Percentiles rank a stretch among this genome's conserved stretches.
These are phyloP conservation scores for Cordyceps javanica DNA, from an alignment of 2,329 filamentous ascomycete genomes.

Conservation along the genomic window DNA sequence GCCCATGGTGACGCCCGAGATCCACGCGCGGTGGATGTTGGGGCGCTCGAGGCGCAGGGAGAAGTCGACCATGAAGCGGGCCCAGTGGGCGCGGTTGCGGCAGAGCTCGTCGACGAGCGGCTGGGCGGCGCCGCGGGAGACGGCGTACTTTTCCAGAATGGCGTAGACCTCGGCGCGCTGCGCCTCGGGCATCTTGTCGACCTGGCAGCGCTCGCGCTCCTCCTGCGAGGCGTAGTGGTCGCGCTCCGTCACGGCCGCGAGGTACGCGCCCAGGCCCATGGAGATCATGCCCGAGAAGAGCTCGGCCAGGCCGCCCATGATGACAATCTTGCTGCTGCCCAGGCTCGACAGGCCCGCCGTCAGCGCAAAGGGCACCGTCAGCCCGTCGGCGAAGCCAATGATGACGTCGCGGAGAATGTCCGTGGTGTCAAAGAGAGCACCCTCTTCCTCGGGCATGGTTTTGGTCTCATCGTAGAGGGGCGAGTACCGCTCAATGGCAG, in stretches of 20 bases:
- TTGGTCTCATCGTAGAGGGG: slow-evolving; percentile 19
- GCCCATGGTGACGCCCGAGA: slow-evolving; percentile 60
- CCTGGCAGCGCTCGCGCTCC: slow-evolving; percentile 37
- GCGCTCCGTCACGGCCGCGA: slow-evolving; percentile 56
- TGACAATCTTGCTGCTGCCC: slow-evolving; percentile 59
- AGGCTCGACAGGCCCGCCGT: slow-evolving; percentile 65
- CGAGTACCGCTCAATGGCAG: slow-evolving; percentile 22
- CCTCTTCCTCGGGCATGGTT: slow-evolving; percentile 17
- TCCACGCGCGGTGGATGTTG: slow-evolving; percentile 37
- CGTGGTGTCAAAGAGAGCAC: slow-evolving; percentile 30
- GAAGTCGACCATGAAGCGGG: slow-evolving; percentile 56
- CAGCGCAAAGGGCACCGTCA: slow-evolving; percentile 74
- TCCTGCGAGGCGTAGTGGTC: slow-evolving; percentile 45
- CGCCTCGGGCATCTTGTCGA: slow-evolving; percentile 35
- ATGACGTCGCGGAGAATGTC: slow-evolving; percentile 57
- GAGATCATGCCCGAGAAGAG: slow-evolving; percentile 69
- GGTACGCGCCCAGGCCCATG: slow-evolving; percentile 71
- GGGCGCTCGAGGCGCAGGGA: slow-evolving; percentile 43
- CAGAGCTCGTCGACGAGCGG: slow-evolving; percentile 45
- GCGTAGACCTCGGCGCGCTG: slow-evolving; percentile 44
- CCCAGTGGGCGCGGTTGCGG: slow-evolving; percentile 41
- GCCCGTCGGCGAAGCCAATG: slow-evolving; percentile 70
- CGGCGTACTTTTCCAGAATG: slow-evolving; percentile 44
- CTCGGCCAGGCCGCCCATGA: slow-evolving; percentile 69
- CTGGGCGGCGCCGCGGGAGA: slow-evolving; percentile 36